Evolutionary conservation across 768 basidiomycete species (phyloP).

Genomic region (Podaxis rugospora): DNA sequence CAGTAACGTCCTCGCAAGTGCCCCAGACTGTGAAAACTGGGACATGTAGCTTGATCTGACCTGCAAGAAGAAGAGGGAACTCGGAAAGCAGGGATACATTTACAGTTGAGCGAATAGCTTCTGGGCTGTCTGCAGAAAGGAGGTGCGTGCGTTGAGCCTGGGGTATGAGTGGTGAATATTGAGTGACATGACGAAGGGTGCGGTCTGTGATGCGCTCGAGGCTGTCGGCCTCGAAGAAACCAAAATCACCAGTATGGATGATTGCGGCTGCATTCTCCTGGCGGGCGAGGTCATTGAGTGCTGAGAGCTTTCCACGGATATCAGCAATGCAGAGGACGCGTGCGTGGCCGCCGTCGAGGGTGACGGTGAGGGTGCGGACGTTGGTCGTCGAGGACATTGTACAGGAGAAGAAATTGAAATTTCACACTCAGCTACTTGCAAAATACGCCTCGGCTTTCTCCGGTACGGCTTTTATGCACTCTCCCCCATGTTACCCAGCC

Average conservation of each 20-base stretch:
- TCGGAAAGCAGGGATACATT: conserved; percentile 84
- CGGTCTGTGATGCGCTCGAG: conserved; percentile 91
- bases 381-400: conserved; percentile 60
- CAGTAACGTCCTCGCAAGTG: conserved; percentile 91
- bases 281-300: conserved; percentile 85
- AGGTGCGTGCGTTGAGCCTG: conserved; percentile 77
- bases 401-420: conserved; percentile 26
- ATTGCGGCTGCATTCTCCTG: conserved; percentile 89
- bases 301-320: conserved; percentile 82
- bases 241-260: conserved; percentile 98
- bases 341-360: conserved; percentile 76
- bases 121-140: conserved; percentile 65
- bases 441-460: conserved; percentile 19
- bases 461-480: conserved; percentile 8
- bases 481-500: conserved; percentile 1
- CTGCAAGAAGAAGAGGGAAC: conserved; percentile 87
- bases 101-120: conserved; percentile 67
- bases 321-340: conserved; percentile 95
- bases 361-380: conserved; percentile 74
- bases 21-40: conserved; percentile 98
- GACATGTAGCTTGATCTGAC: conserved; percentile 85
- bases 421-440: conserved; percentile 6
- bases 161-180: conserved; percentile 93
- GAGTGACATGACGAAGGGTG: conserved; percentile 91
- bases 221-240: conserved; percentile 87